Evolutionary conservation across 495 filamentous ascomycete genomes (phyloP).

Genomic region (Podospora conica): DNA sequence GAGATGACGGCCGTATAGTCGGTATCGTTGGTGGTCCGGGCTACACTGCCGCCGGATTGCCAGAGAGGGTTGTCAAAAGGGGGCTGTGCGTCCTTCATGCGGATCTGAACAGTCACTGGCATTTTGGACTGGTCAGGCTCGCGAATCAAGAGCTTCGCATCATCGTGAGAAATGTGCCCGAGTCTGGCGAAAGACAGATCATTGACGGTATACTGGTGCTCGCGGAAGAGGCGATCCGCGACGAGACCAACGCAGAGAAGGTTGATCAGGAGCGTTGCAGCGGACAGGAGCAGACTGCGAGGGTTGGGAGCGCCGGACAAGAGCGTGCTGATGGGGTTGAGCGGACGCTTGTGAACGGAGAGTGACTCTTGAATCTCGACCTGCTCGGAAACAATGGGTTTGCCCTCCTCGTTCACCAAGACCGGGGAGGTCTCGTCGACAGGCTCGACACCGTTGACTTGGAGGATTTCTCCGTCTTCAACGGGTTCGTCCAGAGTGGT

Average conservation of each 20-base stretch:
- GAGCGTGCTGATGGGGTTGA: conserved; percentile 52
- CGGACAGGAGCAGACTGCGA: conserved; percentile 48
- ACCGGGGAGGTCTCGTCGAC: not conserved
- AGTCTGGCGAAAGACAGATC: conserved; percentile 77
- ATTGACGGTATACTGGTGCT: conserved; percentile 58
- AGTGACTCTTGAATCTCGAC: conserved; percentile 49
- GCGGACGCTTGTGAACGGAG: conserved; percentile 32
- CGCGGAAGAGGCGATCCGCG: conserved; percentile 68
- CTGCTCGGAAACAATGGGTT: conserved; percentile 21
- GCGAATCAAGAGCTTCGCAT: conserved; percentile 74
- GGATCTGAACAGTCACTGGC: conserved; percentile 61
- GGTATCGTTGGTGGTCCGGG: conserved; percentile 61
- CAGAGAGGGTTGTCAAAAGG: conserved; percentile 49
- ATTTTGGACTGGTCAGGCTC: conserved; percentile 72
- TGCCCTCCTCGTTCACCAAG: not conserved
- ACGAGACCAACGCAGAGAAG: conserved; percentile 55
- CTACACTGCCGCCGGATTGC: conserved; percentile 59
- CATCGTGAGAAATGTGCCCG: conserved; percentile 76
- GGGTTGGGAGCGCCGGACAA: conserved; percentile 72
- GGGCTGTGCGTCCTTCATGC: conserved; percentile 40
- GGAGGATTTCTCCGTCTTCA: conserved; percentile 20
- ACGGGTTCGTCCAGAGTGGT: conserved; percentile 30
- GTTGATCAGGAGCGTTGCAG: conserved; percentile 67
- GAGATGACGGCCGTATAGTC: conserved; percentile 70
- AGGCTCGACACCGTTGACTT: conserved; percentile 8